phyloP scores from a whole-genome alignment of 768 basidiomycete species.

The Amanita rubescens region DNA sequence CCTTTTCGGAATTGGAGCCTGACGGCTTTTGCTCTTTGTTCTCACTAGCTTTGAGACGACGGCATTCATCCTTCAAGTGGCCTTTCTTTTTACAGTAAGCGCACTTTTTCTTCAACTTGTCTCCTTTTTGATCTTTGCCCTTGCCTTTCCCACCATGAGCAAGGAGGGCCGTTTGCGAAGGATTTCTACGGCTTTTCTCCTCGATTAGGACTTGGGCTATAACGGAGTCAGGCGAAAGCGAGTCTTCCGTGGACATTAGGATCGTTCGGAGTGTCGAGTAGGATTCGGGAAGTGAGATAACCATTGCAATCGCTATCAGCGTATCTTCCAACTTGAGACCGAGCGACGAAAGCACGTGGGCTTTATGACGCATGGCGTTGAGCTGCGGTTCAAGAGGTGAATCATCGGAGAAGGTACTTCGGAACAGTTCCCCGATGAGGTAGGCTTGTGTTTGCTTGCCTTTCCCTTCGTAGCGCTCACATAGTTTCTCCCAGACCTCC shows the following conservation, averaged over 20 bases:
- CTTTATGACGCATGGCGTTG: conserved; percentile 11
- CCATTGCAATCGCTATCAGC: background rate
- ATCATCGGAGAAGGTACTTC: conserved; percentile 10
- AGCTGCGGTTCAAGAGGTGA: conserved; percentile 11
- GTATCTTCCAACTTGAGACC: conserved; percentile 1
- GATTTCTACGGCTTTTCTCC: conserved; percentile 8
- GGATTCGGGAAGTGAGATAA: conserved; percentile 8
- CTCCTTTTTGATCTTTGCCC: background rate
- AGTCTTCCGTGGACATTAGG: conserved; percentile 10
- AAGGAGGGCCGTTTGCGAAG: conserved; percentile 9
- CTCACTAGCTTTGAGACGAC: conserved; percentile 2
- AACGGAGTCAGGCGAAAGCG: conserved; percentile 8
- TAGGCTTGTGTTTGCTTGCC: conserved; percentile 9
- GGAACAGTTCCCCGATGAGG: conserved; percentile 12
- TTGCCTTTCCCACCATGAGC: no score
- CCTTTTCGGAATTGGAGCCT: no score
- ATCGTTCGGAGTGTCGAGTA: conserved; percentile 10
- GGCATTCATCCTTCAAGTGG: conserved; percentile 13
- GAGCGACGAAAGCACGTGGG: conserved; percentile 9
- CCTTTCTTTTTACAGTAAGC: conserved; percentile 14
- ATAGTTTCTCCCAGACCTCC: conserved; percentile 13
- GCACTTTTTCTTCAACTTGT: conserved; percentile 9
- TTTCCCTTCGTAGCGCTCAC: conserved; percentile 12
- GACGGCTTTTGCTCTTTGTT: no score
- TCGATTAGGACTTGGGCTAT: conserved; percentile 13